Evolutionary conservation across 75 land plant species (phyloP).

Genomic region (Gnetum montanum): DNA sequence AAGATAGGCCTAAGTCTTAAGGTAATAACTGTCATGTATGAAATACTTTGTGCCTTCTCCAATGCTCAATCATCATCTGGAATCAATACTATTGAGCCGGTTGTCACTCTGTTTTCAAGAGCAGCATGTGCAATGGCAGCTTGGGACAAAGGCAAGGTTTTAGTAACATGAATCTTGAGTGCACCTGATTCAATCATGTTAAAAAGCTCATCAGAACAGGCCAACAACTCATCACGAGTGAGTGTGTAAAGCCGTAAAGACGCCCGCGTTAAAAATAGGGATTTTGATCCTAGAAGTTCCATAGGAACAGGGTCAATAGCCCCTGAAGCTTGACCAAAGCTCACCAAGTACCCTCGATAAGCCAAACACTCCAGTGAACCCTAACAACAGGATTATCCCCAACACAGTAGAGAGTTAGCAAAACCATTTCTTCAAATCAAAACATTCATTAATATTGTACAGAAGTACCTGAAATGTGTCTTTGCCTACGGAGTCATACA

Average conservation of each 20-base stretch:
- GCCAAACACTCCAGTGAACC: slow-evolving; percentile 17
- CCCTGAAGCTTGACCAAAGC: slow-evolving; percentile 89
- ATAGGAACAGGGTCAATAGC: slow-evolving; percentile 69
- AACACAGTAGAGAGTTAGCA: neutral
- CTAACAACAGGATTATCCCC: slow-evolving; percentile 12
- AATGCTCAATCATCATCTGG: slow-evolving; percentile 34
- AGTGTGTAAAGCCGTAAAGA: slow-evolving; percentile 54
- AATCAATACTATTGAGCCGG: slow-evolving; percentile 74
- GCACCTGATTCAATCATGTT: slow-evolving; percentile 53
- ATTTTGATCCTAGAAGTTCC: slow-evolving; percentile 51
- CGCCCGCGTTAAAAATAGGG: slow-evolving; percentile 83
- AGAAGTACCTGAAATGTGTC: slow-evolving; percentile 78
- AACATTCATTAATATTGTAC: neutral
- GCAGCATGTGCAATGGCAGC: slow-evolving; percentile 91
- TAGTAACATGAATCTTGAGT: slow-evolving; percentile 65
- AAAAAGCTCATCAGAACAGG: slow-evolving; percentile 74
- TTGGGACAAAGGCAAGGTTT: slow-evolving; percentile 66
- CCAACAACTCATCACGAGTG: slow-evolving; percentile 79
- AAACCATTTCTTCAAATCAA: neutral
- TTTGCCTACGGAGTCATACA: slow-evolving; percentile 93
- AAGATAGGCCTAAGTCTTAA: no score
- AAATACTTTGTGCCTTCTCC: no score
- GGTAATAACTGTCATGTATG: no score
- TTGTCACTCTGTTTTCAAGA: slow-evolving; percentile 70
- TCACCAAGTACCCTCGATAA: neutral